phyloP scores from a whole-genome alignment of 176 grass and related monocot species.

The Musa troglodytarum region DNA sequence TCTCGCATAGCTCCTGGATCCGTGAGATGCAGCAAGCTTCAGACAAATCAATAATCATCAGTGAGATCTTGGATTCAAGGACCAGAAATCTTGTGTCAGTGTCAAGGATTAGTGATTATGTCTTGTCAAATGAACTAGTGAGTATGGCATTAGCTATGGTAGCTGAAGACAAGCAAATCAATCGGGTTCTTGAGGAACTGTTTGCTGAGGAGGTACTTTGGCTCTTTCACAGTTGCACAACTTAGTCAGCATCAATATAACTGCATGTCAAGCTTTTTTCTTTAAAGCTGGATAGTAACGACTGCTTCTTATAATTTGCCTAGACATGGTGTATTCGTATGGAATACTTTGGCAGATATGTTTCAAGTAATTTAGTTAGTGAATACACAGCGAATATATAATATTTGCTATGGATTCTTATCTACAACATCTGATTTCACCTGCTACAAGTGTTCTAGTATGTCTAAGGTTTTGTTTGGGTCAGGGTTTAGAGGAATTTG shows the following conservation, averaged over 20 bases:
- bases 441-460: slow-evolving; percentile 1
- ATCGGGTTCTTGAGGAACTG: slow-evolving; percentile 88
- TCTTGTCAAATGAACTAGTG: slow-evolving; percentile 91
- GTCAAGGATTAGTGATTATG: slow-evolving; percentile 94
- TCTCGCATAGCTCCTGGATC: slow-evolving; percentile 81
- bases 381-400: no score
- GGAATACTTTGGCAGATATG: no score
- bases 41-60: slow-evolving; percentile 97
- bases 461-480: background rate
- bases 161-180: slow-evolving; percentile 98
- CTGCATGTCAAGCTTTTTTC: background rate
- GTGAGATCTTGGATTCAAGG: slow-evolving; percentile 93
- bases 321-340: no score
- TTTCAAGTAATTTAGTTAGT: no score
- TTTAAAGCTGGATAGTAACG: background rate
- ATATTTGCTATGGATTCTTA: no score
- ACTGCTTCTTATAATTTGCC: no score
- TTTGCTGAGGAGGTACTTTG: slow-evolving; percentile 81
- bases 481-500: no score
- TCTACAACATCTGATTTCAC: background rate
- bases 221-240: background rate
- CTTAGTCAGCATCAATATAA: background rate
- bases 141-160: slow-evolving; percentile 99
- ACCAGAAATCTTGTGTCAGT: slow-evolving; percentile 92
- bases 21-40: slow-evolving; percentile 95